Conservation (phyloP, 305 asterid genomes). For the Solanum hybrid region DNA sequence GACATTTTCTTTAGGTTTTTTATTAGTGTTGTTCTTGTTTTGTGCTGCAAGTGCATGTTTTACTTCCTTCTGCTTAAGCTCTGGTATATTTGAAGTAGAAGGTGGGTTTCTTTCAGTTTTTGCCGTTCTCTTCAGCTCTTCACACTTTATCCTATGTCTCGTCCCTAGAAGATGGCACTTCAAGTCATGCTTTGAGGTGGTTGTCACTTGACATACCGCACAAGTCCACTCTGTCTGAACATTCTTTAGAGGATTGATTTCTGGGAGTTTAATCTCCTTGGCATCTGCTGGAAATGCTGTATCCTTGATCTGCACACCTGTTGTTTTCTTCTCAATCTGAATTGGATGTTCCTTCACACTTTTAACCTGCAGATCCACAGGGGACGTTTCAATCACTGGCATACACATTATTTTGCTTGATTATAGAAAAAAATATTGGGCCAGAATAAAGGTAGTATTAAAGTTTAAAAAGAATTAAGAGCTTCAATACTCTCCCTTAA, state of each 20-base stretch:
- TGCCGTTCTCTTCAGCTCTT: slow-evolving; percentile 10
- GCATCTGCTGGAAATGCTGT: background rate
- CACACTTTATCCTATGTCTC: slow-evolving; percentile 21
- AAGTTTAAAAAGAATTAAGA: too few species aligned
- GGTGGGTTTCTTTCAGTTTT: slow-evolving; percentile 1
- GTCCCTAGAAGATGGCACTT: slow-evolving; percentile 23
- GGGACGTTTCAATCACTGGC: background rate
- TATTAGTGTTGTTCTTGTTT: background rate
- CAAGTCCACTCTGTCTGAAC: slow-evolving; percentile 28
- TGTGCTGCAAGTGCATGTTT: background rate
- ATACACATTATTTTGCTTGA: too few species aligned
- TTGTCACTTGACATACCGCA: slow-evolving; percentile 21
- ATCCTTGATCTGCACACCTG: background rate
- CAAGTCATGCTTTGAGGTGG: slow-evolving; percentile 9
- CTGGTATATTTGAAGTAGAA: background rate
- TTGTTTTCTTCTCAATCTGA: background rate
- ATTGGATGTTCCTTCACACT: background rate
- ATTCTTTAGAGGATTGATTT: slow-evolving; percentile 1
- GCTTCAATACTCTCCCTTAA: too few species aligned
- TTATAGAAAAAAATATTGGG: too few species aligned
- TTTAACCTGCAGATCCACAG: slow-evolving; percentile 3
- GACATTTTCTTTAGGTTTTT: background rate
- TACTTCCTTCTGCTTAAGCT: background rate
- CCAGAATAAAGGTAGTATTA: too few species aligned
- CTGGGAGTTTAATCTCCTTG: background rate